These are phyloP conservation scores for Fusarium tanahbumbuense DNA, from an alignment of 2,329 filamentous ascomycete genomes.

Conservation along the genomic window DNA sequence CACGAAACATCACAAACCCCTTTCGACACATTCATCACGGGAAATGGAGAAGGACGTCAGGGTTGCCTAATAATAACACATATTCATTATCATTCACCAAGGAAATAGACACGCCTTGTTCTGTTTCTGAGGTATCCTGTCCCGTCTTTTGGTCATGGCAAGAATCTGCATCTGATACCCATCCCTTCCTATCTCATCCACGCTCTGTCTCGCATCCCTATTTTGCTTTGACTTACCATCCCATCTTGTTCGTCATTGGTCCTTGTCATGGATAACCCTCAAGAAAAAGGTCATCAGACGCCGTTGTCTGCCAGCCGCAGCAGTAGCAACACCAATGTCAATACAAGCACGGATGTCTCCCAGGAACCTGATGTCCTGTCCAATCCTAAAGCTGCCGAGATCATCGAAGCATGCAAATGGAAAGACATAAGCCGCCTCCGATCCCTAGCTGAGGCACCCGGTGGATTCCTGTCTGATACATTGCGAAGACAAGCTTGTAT, in stretches of 20 bases:
- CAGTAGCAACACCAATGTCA: constrained; percentile 22
- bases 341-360: constrained; percentile 25
- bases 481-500: constrained; percentile 82
- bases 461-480: constrained; percentile 75
- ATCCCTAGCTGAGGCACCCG: constrained; percentile 68
- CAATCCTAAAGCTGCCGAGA: constrained; percentile 52
- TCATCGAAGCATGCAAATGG: constrained; percentile 68
- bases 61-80: constrained; percentile 1
- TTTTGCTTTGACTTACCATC: neutral
- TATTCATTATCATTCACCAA: neutral
- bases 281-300: constrained; percentile 23
- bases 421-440: constrained; percentile 68
- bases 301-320: constrained; percentile 18
- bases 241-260: constrained; percentile 12
- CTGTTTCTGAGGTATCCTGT: neutral
- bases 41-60: neutral
- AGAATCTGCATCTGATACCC: constrained; percentile 24
- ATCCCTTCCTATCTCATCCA: constrained; percentile 12
- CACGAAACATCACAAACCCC: constrained; percentile 25
- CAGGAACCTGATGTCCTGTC: constrained; percentile 28
- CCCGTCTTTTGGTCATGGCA: constrained; percentile 21
- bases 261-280: constrained; percentile 20
- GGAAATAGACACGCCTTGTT: constrained; percentile 1
- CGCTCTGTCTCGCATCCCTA: neutral
- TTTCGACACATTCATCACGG: constrained; percentile 10